Base-by-base conservation (phyloP, 345 rosid genomes). In the Pseudoturritis turrita region DNA sequence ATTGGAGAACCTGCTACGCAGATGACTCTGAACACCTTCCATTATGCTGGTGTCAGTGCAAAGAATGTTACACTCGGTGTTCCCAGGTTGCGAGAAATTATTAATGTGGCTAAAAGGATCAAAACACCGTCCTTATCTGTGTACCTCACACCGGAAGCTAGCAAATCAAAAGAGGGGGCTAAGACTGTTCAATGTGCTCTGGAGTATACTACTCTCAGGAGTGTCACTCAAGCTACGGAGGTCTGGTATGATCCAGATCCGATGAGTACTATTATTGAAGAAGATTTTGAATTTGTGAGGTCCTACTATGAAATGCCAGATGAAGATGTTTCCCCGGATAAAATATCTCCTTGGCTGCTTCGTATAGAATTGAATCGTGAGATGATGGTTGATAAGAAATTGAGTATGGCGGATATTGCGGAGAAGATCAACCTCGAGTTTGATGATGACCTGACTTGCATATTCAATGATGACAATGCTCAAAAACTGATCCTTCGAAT, bases 1-100 rank as follows among this genome's bases (percentile, higher is more conserved):
- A 94, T 94, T 77, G 99, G 99, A 73, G 99, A 94, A 80, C 99
- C 99, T 76, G 99, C 99, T 44, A 94, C 99, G 15, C 99, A 94
- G 81, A 94, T 94, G 99, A 94, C 99, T 60, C 90, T 94, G 12
- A 94, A 94, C 74, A 94, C 99, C 5, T 94, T 91, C 78, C 99
- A 94, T 70, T 94, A 89, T 63, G 99, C 99, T 83, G 99, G 99
- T 88, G 99, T 94, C 28, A 94, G 99, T 85, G 99, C 99, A 22
- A 94, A 94, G 86, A 94, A 94, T 65, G 99, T 94, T 31, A 94
- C 99, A 55, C 96, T 94, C 10, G 99, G 99, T 77, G 99, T 94
- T 64, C 97, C 99, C 23, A 77, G 97, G 88, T 76, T 94, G 85
- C 86, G 97, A 70, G 97, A 94, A 71, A 94, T 94, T 71, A 94